phyloP scores from a whole-genome alignment of 495 filamentous ascomycete genomes.

The Cercophora newfieldiana region DNA sequence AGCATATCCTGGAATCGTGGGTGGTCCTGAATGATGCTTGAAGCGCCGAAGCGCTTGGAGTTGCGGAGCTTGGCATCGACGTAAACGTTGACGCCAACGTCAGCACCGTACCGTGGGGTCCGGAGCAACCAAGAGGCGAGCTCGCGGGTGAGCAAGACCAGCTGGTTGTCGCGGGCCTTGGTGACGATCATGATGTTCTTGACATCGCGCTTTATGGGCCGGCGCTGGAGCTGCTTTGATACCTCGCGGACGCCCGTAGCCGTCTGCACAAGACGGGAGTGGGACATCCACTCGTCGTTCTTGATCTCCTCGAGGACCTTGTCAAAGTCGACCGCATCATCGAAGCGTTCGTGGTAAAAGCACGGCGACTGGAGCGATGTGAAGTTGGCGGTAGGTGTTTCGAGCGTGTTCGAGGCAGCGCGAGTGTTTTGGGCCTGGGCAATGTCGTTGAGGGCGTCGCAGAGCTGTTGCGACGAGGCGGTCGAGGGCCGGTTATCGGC shows the following conservation, averaged over 20 bases:
- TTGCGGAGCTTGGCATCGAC: conserved; percentile 87
- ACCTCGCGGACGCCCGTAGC: conserved; percentile 93
- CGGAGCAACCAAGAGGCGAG: conserved; percentile 81
- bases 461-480: conserved; percentile 61
- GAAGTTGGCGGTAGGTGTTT: conserved; percentile 62
- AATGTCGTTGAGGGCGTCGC: conserved; percentile 63
- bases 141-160: conserved; percentile 83
- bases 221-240: conserved; percentile 85
- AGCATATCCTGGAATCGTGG: conserved; percentile 75
- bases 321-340: conserved; percentile 91
- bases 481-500: conserved; percentile 50
- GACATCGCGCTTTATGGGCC: conserved; percentile 84
- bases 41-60: conserved; percentile 82
- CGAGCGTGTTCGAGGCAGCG: conserved; percentile 27
- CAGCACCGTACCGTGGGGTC: conserved; percentile 77
- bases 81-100: conserved; percentile 83
- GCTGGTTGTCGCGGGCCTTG: conserved; percentile 87
- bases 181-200: conserved; percentile 94
- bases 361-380: conserved; percentile 81
- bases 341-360: conserved; percentile 96
- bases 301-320: conserved; percentile 93
- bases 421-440: conserved; percentile 45
- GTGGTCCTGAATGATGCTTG: conserved; percentile 67
- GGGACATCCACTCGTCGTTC: conserved; percentile 86
- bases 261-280: conserved; percentile 89